Base-by-base conservation (phyloP, 305 asterid species). In the Coffea humblotiana region DNA sequence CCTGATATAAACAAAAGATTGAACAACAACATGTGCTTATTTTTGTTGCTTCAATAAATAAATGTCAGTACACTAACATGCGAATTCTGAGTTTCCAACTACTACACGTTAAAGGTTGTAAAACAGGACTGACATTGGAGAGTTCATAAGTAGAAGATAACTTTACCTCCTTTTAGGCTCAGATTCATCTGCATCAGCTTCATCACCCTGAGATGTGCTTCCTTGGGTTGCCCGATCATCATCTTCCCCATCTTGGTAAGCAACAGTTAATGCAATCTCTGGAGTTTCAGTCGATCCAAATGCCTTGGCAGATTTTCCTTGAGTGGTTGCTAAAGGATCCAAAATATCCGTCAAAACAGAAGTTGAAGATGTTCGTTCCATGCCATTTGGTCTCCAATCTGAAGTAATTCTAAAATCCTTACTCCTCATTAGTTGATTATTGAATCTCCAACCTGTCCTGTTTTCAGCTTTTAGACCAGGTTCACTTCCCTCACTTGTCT, bases 101-200 rank as follows among this genome's bases (percentile, higher is more conserved):
- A 32, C 69, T 64, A 25, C 35, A 11, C 14, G 8, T 29, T 13
- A 66, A 29, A 29, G 47, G 9, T 66, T 21, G 45, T 66, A 66
- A 29, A 65, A 65, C 43, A 27, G 45, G 11, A 32, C 10, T 29
- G 15, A 29, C 75, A 13, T 71, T 1, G 58, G 19, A 29, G n/a
- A 37, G 18, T 73, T 12, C 49, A 72, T 66, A 12, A 81, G 40
- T 19, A 61, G 27, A 7, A 49, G 32, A 15, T 52, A 21, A 25
- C 56, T 43, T 43, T 84, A 90, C 98, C 97, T 92, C 78, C 87
- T 89, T 75, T 87, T 92, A 25, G 88, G 83, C 72, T 92, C 92
- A 12, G 82, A 84, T 78, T 93, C 93, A 56, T 80, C 89, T 54
- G 79, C 85, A n/a, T 83, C 88, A 52, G 80, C 90, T 45, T 86